Percentiles rank a stretch among this genome's conserved stretches.
phyloP scores from a whole-genome alignment of 768 basidiomycete genomes.

The Royoungia palumana region DNA sequence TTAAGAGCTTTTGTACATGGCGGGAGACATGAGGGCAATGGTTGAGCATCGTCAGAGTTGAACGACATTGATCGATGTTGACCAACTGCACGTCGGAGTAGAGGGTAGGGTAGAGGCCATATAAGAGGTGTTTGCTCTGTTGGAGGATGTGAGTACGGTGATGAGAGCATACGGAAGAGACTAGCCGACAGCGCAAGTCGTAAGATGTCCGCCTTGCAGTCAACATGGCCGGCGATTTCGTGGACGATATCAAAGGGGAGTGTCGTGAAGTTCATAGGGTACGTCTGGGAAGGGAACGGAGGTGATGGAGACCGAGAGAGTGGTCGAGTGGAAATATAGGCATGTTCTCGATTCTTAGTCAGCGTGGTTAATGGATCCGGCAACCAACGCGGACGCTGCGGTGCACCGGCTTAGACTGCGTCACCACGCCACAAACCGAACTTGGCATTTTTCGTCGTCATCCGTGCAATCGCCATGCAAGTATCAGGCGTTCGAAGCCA shows the following conservation, averaged over 20 bases:
- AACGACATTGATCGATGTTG: conserved; percentile 55
- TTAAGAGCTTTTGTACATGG: conserved; percentile 58
- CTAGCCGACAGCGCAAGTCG: conserved; percentile 60
- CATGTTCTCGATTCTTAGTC: too few relatives aligned
- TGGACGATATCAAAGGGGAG: conserved; percentile 63
- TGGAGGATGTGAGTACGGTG: conserved; percentile 4
- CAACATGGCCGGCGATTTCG: conserved; percentile 57
- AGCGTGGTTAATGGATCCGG: too few relatives aligned
- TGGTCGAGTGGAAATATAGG: not conserved
- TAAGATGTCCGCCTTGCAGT: conserved; percentile 51
- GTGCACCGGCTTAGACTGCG: too few relatives aligned
- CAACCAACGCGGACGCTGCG: too few relatives aligned
- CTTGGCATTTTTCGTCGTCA: too few relatives aligned
- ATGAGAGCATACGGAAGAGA: conserved; percentile 8
- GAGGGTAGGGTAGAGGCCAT: conserved; percentile 51
- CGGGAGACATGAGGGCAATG: conserved; percentile 55
- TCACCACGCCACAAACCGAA: too few relatives aligned
- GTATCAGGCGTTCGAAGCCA: too few relatives aligned
- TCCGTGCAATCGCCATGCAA: too few relatives aligned
- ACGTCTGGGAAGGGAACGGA: too few relatives aligned
- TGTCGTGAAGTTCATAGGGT: conserved; percentile 15
- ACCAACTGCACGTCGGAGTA: conserved; percentile 57
- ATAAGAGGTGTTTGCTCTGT: conserved; percentile 56
- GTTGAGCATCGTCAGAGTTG: conserved; percentile 63
- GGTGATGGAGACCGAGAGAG: not conserved